Percentiles rank a stretch among this genome's conserved stretches.
Conservation (phyloP, 345 rosid species). For the Kernera saxatilis region DNA sequence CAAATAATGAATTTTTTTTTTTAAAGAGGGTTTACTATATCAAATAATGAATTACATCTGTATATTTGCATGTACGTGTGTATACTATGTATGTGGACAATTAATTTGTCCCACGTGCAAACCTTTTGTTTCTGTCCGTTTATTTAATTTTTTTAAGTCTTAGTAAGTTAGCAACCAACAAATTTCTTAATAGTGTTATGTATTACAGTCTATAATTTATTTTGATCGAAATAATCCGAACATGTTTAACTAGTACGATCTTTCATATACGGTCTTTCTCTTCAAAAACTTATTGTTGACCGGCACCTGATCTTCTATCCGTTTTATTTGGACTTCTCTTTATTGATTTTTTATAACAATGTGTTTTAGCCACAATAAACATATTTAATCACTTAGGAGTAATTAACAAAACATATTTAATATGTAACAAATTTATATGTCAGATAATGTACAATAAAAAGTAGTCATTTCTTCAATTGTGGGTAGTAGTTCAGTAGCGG, state of each 20-base stretch:
- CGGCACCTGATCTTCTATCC: neutral
- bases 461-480: neutral
- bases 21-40: too few species aligned
- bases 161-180: neutral
- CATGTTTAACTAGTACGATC: neutral
- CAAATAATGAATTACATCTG: neutral
- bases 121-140: constrained; percentile 1
- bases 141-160: neutral
- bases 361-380: neutral
- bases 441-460: neutral
- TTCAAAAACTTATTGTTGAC: neutral
- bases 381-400: neutral
- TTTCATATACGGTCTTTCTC: neutral
- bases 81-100: neutral
- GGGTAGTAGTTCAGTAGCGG: neutral
- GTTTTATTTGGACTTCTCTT: neutral
- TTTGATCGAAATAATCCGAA: neutral
- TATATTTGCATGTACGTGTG: constrained; percentile 12
- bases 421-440: neutral
- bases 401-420: neutral
- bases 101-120: constrained; percentile 24
- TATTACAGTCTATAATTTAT: neutral
- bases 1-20: neutral
- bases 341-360: neutral
- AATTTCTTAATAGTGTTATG: neutral